Evolutionary conservation across 768 basidiomycete species (phyloP), one percentile per base, ranked within the genome.

Genomic region (Amyloporia xantha): DNA sequence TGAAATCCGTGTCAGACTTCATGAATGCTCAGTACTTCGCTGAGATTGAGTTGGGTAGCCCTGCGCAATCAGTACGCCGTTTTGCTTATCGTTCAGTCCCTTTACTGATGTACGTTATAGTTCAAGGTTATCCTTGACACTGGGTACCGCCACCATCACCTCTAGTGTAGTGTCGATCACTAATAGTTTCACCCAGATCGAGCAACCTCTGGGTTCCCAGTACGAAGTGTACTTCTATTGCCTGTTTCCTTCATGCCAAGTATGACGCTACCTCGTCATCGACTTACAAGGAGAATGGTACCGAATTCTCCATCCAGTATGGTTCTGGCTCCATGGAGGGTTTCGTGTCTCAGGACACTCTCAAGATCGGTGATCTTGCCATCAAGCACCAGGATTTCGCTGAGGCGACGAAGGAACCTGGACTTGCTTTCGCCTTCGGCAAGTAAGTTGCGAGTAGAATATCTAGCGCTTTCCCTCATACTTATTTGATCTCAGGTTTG

Each of bases 1-100:
- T n/a, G n/a, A n/a, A n/a, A n/a, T n/a, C n/a, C n/a, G n/a, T n/a
- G n/a, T 19, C 48, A 96, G 94, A 97, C 74, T 98, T 91, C 71
- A 82, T 94, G 83, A 98, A 98, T 65, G 94, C 96, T 28, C 94
- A 99, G 66, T 98, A 99, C 70, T 99, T 78, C 64, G 78, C 92
- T 17, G 87, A 92, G 54, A 95, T 98, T 52, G 62, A 73, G 1
- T 65, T 97, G 47, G 95, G 95, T 13, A 77, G 73, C 1, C 95
- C 95, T 19, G 77, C 91, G 28, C 95, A 98, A 67, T 70, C 61
- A 3, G 86, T 87, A 65, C 63, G 82, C 69, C 10, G 24, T 48
- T 41, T 11, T 44, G 13, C 2, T 46, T 28, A 13, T 39, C 23
- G 3, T n/a, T 39, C 36, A n/a, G 19, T 42, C n/a, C 30, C 13